Conservation (phyloP, 257 asterid species). For the Nicotiana obtusifolia region DNA sequence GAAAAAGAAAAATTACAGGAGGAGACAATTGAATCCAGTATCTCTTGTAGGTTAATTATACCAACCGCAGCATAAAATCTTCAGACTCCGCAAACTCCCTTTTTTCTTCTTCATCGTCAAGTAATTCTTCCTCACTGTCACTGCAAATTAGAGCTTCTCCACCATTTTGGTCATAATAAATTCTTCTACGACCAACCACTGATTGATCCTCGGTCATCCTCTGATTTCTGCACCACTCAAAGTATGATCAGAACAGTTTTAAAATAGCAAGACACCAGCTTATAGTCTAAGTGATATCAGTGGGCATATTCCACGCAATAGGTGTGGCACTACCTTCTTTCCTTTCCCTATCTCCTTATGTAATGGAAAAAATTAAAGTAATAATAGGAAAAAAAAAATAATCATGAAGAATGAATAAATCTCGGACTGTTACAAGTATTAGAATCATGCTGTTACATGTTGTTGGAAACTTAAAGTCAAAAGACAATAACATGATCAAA, state of each 20-base stretch:
- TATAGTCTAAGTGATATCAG: not conserved
- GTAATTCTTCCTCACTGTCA: conserved; percentile 90
- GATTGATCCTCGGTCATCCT: conserved; percentile 97
- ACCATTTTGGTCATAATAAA: conserved; percentile 82
- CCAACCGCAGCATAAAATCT: conserved; percentile 88
- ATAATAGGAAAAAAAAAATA: not conserved
- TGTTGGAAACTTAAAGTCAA: not conserved
- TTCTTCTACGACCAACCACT: conserved; percentile 92
- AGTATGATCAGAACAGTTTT: not conserved
- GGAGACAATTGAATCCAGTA: not conserved
- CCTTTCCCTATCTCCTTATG: no score
- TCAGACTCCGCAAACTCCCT: conserved; percentile 75
- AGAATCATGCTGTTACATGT: not conserved
- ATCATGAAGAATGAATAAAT: not conserved
- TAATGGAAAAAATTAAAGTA: not conserved
- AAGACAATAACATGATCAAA: not conserved
- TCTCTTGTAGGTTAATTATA: conserved; percentile 12
- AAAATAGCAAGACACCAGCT: not conserved
- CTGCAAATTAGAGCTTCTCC: conserved; percentile 97
- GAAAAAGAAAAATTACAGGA: not conserved
- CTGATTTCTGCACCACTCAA: conserved; percentile 58
- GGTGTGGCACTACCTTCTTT: no score
- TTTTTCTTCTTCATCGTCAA: conserved; percentile 76
- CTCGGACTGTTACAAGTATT: not conserved
- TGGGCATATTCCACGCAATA: not conserved